phyloP scores from a whole-genome alignment of 1,284 basidiomycete species.

The Malassezia yamatoensis region DNA sequence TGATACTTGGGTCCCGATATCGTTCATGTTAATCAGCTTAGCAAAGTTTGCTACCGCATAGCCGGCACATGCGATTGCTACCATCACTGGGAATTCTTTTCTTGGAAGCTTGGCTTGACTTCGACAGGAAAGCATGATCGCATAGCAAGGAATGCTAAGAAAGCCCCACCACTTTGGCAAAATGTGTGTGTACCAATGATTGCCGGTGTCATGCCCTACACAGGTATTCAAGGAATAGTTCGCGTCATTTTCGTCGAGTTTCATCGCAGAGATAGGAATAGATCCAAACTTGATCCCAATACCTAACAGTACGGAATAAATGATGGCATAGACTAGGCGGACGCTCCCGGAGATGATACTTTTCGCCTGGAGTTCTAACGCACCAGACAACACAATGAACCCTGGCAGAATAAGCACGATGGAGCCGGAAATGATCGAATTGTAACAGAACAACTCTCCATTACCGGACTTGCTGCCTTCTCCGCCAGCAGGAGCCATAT shows the following conservation, averaged over 20 bases:
- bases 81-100: slow-evolving; percentile 61
- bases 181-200: slow-evolving; percentile 1
- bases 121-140: slow-evolving; percentile 63
- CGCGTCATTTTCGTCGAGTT: not conserved
- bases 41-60: slow-evolving; percentile 52
- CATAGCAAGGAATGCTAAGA: slow-evolving; percentile 68
- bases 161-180: slow-evolving; percentile 49
- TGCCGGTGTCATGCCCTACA: not conserved
- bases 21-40: not conserved
- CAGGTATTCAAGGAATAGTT: not conserved
- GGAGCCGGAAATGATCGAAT: slow-evolving; percentile 69
- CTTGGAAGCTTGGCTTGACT: slow-evolving; percentile 61
- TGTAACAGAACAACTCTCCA: slow-evolving; percentile 66
- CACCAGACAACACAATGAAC: slow-evolving; percentile 55
- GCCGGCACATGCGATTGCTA: slow-evolving; percentile 63
- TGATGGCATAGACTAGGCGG: slow-evolving; percentile 68
- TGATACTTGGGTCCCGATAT: not conserved
- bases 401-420: slow-evolving; percentile 75
- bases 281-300: slow-evolving; percentile 34
- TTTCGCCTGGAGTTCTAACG: slow-evolving; percentile 60
- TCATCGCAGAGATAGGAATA: slow-evolving; percentile 10
- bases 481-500: slow-evolving; percentile 20
- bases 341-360: slow-evolving; percentile 55
- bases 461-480: not conserved
- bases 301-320: slow-evolving; percentile 55